These are phyloP conservation scores for Neurospora sp. DNA, from an alignment of 495 filamentous ascomycete genomes.

Conservation along the genomic window DNA sequence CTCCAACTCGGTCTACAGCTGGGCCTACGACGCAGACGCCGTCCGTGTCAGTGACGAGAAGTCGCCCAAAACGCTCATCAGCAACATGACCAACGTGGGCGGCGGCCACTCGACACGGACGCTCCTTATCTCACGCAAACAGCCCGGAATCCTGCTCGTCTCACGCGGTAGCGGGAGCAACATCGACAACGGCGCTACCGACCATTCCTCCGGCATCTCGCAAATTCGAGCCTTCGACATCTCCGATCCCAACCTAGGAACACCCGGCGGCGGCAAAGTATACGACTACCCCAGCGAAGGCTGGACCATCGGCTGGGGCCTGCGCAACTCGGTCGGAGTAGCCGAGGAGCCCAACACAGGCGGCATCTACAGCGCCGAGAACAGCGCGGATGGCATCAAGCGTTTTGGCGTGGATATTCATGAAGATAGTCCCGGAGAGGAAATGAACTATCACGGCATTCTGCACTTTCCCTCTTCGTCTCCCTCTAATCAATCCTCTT, in stretches of 20 bases:
- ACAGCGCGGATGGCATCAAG: constrained; percentile 54
- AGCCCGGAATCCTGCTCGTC: constrained; percentile 44
- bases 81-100: constrained; percentile 41
- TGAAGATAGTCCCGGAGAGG: constrained; percentile 62
- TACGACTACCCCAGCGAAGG: constrained; percentile 38
- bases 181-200: constrained; percentile 40
- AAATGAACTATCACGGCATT: constrained; percentile 61
- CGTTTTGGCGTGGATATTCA: constrained; percentile 50
- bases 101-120: constrained; percentile 55
- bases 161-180: constrained; percentile 54
- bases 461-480: constrained; percentile 15
- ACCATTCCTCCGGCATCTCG: constrained; percentile 42
- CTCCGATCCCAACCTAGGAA: constrained; percentile 12
- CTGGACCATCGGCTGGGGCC: constrained; percentile 56
- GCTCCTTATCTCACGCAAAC: constrained; percentile 40
- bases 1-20: constrained; percentile 44
- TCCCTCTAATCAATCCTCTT: constrained; percentile 25
- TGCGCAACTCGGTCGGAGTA: constrained; percentile 62
- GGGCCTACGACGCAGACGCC: constrained; percentile 45
- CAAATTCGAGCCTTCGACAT: constrained; percentile 61
- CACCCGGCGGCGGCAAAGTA: constrained; percentile 26
- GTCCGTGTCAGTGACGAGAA: constrained; percentile 30
- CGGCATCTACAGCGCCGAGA: constrained; percentile 61
- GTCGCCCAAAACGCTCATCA: constrained; percentile 40
- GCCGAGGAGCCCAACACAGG: constrained; percentile 42